Percentiles rank a stretch among this genome's conserved stretches.
Conservation (phyloP, 108 stramenopile genomes). For the Stephanodiscus triporus region DNA sequence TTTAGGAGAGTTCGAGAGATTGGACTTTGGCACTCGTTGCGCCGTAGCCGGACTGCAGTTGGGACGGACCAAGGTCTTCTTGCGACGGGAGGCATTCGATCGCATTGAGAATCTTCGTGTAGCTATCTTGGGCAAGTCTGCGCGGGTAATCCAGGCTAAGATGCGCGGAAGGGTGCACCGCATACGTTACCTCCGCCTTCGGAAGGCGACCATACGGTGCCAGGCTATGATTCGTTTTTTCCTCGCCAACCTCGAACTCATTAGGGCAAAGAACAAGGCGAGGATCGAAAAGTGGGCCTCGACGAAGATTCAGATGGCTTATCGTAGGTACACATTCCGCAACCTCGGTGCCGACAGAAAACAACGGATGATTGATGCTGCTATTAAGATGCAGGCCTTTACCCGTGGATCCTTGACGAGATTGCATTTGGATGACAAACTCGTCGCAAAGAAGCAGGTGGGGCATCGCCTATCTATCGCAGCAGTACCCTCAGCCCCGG, state of each 20-base stretch:
- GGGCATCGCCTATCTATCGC: neutral
- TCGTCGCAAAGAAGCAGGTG: constrained; percentile 12
- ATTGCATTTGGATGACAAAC: constrained; percentile 34
- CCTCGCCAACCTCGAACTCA: constrained; percentile 46
- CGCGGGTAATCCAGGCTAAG: constrained; percentile 53
- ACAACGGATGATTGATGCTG: constrained; percentile 44
- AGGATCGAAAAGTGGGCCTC: constrained; percentile 42
- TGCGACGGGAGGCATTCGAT: constrained; percentile 63
- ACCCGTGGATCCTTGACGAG: constrained; percentile 55
- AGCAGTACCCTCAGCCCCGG: constrained; percentile 4
- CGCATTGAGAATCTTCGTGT: constrained; percentile 50
- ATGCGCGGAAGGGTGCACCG: constrained; percentile 45
- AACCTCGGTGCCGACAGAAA: constrained; percentile 41
- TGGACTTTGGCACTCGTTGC: constrained; percentile 52
- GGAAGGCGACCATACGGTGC: constrained; percentile 47
- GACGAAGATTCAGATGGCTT: constrained; percentile 44
- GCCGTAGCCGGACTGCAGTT: constrained; percentile 57
- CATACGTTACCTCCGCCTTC: constrained; percentile 48
- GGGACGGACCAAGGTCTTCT: constrained; percentile 63
- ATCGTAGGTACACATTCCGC: constrained; percentile 45
- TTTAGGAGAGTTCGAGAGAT: constrained; percentile 33
- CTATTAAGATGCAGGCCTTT: constrained; percentile 65
- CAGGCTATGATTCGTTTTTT: constrained; percentile 48
- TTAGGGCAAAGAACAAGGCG: constrained; percentile 23
- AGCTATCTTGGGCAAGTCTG: constrained; percentile 40